Evolutionary conservation across 2,329 filamentous ascomycete genomes (phyloP).

Genomic region (Fusarium staphyleae): DNA sequence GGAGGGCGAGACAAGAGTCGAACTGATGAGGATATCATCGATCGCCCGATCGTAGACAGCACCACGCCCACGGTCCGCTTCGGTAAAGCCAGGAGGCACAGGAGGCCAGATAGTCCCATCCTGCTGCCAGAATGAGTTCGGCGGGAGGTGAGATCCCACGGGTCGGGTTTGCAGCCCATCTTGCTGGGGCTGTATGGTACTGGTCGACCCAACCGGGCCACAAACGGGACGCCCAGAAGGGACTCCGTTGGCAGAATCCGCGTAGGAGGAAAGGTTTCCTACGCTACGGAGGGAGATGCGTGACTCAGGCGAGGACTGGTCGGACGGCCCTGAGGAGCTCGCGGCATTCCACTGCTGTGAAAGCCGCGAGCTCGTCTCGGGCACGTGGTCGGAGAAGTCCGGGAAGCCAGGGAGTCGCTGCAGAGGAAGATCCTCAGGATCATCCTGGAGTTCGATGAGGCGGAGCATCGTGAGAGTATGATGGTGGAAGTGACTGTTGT

Average conservation of each 20-base stretch:
- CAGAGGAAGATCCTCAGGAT: neutral
- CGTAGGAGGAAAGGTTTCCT: neutral
- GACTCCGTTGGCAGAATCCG: neutral
- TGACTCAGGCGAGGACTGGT: neutral
- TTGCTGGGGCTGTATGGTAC: too few relatives aligned
- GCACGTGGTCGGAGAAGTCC: neutral
- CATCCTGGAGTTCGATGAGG: neutral
- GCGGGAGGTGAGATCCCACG: neutral
- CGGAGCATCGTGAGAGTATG: constrained; percentile 1
- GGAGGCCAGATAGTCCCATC: neutral
- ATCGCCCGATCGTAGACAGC: neutral
- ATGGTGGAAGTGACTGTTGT: neutral
- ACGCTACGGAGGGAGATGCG: neutral
- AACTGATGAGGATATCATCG: too few relatives aligned
- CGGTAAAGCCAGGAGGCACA: constrained; percentile 6
- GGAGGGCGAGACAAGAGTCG: too few relatives aligned
- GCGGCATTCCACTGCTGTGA: neutral
- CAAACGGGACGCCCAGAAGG: too few relatives aligned
- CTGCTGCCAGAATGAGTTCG: neutral
- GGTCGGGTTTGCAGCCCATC: too few relatives aligned
- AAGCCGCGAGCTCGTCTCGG: neutral
- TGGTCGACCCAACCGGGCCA: too few relatives aligned
- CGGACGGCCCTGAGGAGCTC: too few relatives aligned
- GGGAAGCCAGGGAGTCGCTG: neutral
- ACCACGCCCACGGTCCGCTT: constrained; percentile 6